Conservation (phyloP, 2,329 filamentous ascomycete species). For the Daldinia eschscholtzii region DNA sequence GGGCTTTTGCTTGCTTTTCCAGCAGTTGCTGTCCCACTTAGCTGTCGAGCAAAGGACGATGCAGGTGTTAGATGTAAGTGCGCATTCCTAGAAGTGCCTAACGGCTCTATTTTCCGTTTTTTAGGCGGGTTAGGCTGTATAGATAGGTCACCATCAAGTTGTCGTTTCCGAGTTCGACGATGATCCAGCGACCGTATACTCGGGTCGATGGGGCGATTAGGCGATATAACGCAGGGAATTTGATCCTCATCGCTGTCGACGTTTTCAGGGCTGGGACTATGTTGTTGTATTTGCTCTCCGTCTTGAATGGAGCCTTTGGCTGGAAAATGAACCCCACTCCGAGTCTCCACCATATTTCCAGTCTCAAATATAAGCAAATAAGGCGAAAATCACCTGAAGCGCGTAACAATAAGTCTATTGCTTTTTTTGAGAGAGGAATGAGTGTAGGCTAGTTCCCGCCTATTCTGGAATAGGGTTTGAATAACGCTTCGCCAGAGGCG, state of each 20-base stretch:
- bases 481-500: not conserved
- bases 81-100: constrained; percentile 3
- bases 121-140: constrained; percentile 24
- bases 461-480: not conserved
- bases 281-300: constrained; percentile 14
- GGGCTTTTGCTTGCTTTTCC: constrained; percentile 16
- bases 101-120: constrained; percentile 39
- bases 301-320: constrained; percentile 15
- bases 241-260: constrained; percentile 46
- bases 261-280: constrained; percentile 34
- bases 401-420: constrained; percentile 5
- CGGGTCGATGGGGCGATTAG: constrained; percentile 28
- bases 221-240: constrained; percentile 44
- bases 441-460: not conserved
- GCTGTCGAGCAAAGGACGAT: constrained; percentile 1
- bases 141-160: not conserved
- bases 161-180: constrained; percentile 19
- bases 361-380: constrained; percentile 10
- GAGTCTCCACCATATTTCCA: constrained; percentile 37
- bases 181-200: constrained; percentile 18
- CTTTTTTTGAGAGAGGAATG: not conserved
- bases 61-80: constrained; percentile 21
- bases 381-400: constrained; percentile 5
- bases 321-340: constrained; percentile 28
- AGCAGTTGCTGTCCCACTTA: not conserved